Evolutionary conservation across 2,329 filamentous ascomycete species (phyloP), one percentile per base, ranked within the genome.

Genomic region (Alternaria sp.): DNA sequence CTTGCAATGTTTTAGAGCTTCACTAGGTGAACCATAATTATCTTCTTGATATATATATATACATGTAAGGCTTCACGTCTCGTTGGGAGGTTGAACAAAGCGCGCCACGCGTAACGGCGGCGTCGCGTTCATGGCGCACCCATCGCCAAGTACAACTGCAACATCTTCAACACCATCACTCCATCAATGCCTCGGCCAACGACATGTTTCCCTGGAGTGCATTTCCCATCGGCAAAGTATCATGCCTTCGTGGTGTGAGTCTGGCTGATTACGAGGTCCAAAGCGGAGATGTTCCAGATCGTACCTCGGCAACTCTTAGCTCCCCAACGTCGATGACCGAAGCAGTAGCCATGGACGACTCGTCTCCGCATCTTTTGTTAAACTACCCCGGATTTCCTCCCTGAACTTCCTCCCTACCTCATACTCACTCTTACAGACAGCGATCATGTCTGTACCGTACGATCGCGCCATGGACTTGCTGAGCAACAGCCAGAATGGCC

Each of bases 401-500:
- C 25, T 54, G 45, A 38, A 38, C 22, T 20, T 10, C 44, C 20
- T 22, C 16, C 27, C 8, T 36, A 40, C 40, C 43, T 57, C 28
- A 59, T 30, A 45, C 46, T 30, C 38, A 20, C 36, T 56, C 34
- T 11, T 3, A 22, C 25, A 43, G 54, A 30, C 30, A 28, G 27
- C 28, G 57, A 71, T 55, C 46, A 78, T 78, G 75, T 78, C 75
- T 58, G 69, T 73, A 44, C 69, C 70, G 7, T 73, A 73, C 53
- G 66, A 66, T 40, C 63, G 63, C 40, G 61, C 57, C 54, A 63
- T 45, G 54, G 72, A 75, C 38, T 63, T 79, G 20, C 67, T 79
- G 14, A 67, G 67, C 54, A 79, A 79, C 50, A 74, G 69, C 62
- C 68, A 77, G 44, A 70, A 76, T 59, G 73, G 73, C 63, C 77